A percentile compares a stretch with the other conserved stretches of the same genome.
Evolutionary conservation across 768 basidiomycete species (phyloP).

Genomic region (Amyloporia xantha): DNA sequence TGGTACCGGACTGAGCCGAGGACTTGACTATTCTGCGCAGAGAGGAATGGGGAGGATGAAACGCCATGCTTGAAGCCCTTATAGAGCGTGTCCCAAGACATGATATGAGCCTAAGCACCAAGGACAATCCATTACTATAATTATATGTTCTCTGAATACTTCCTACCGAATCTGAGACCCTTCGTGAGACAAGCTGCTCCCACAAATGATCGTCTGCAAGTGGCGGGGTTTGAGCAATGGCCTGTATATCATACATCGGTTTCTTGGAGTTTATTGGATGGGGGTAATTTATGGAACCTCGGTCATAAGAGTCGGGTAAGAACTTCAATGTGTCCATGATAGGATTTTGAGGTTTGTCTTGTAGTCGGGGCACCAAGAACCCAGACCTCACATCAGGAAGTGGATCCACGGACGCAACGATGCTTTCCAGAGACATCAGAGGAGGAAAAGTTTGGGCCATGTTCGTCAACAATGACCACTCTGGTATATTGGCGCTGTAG

Average conservation of each 20-base stretch:
- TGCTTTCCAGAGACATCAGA: background rate
- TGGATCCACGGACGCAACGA: background rate
- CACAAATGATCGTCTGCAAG: no score
- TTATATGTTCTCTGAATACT: no score
- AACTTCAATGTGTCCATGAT: slow-evolving; percentile 54
- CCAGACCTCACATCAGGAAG: slow-evolving; percentile 16
- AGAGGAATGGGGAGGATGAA: slow-evolving; percentile 51
- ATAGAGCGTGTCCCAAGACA: slow-evolving; percentile 59
- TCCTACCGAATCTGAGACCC: no score
- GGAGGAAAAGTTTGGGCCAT: background rate
- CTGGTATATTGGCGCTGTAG: no score
- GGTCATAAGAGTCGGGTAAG: slow-evolving; percentile 1
- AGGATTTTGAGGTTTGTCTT: slow-evolving; percentile 73
- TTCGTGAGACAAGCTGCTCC: no score
- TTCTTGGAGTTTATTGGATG: no score
- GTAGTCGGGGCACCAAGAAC: slow-evolving; percentile 61
- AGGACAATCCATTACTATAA: no score
- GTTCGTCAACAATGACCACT: background rate
- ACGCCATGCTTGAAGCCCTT: slow-evolving; percentile 25
- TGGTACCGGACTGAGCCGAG: slow-evolving; percentile 53
- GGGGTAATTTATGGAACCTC: no score
- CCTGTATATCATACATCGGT: no score
- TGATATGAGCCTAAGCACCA: slow-evolving; percentile 11
- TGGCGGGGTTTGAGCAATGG: no score
- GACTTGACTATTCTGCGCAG: slow-evolving; percentile 52